Evolutionary conservation across 1,284 basidiomycete species (phyloP).

Genomic region (Chondrostereum purpureum): DNA sequence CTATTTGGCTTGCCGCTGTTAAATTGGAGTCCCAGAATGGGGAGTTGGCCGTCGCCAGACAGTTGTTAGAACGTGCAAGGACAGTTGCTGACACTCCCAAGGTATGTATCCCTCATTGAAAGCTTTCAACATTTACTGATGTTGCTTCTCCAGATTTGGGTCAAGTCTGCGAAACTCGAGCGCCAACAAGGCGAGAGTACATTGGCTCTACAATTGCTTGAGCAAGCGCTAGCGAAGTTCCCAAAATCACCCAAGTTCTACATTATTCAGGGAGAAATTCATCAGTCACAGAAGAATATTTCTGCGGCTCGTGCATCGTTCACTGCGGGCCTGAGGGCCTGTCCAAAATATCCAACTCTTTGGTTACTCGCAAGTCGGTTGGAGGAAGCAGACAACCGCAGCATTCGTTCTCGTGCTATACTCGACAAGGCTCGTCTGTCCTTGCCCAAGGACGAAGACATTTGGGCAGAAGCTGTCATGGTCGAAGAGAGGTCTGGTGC

Average conservation of each 20-base stretch:
- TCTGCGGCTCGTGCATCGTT: conserved; percentile 72
- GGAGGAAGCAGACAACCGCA: conserved; percentile 83
- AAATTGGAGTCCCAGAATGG: conserved; percentile 95
- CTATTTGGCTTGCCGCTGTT: conserved; percentile 95
- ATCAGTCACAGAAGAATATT: conserved; percentile 55
- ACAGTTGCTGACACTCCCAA: conserved; percentile 87
- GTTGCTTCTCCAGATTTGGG: conserved; percentile 73
- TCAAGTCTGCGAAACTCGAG: conserved; percentile 96
- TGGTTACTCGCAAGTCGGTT: conserved; percentile 87
- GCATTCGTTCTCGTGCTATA: conserved; percentile 89
- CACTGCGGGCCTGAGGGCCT: conserved; percentile 75
- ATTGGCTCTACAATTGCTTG: conserved; percentile 71
- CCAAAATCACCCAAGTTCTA: conserved; percentile 88
- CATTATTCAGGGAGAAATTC: conserved; percentile 94
- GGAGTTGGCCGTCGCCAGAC: conserved; percentile 78
- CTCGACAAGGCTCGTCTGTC: conserved; percentile 86
- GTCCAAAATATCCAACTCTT: conserved; percentile 75
- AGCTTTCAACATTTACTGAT: conserved; percentile 11
- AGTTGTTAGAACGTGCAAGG: conserved; percentile 83
- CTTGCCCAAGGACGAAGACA: conserved; percentile 75
- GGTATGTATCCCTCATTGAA: conserved; percentile 40
- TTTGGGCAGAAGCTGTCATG: conserved; percentile 89
- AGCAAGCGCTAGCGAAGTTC: conserved; percentile 75
- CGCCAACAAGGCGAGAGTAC: conserved; percentile 76
- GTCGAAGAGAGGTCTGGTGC: conserved; percentile 86